phyloP scores from a whole-genome alignment of 2,329 filamentous ascomycete species.

The Phoma sp. region DNA sequence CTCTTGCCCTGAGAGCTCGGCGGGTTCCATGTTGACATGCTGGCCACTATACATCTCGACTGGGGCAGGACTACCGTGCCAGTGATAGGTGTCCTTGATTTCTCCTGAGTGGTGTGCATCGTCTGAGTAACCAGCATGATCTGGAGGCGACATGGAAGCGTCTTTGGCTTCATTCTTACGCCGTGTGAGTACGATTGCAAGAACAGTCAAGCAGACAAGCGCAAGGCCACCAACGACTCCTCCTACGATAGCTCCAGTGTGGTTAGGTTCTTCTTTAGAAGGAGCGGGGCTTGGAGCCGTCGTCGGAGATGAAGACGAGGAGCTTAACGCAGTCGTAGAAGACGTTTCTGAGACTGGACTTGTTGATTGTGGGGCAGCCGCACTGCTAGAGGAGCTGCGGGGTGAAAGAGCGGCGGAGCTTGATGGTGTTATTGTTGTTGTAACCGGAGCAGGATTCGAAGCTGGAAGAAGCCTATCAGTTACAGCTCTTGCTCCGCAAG shows the following conservation, averaged over 20 bases:
- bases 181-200: slow-evolving; percentile 19
- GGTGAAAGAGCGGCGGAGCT: slow-evolving; percentile 4
- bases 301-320: background rate
- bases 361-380: background rate
- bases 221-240: slow-evolving; percentile 13
- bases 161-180: slow-evolving; percentile 7
- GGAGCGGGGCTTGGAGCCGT: background rate
- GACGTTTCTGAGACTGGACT: slow-evolving; percentile 5
- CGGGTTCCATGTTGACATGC: slow-evolving; percentile 12
- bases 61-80: slow-evolving; percentile 12
- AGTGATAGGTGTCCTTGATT: slow-evolving; percentile 6
- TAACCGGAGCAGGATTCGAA: slow-evolving; percentile 5
- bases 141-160: too few relatives aligned
- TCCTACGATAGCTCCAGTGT: slow-evolving; percentile 17
- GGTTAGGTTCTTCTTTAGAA: slow-evolving; percentile 1
- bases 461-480: slow-evolving; percentile 11
- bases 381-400: slow-evolving; percentile 3
- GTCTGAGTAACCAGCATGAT: background rate
- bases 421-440: slow-evolving; percentile 14
- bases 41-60: slow-evolving; percentile 17
- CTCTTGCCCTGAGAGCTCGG: slow-evolving; percentile 7
- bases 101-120: slow-evolving; percentile 1
- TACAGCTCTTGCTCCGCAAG: slow-evolving; percentile 15
- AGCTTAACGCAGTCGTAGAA: slow-evolving; percentile 2
- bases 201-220: slow-evolving; percentile 17